Evolutionary conservation across 495 filamentous ascomycete genomes (phyloP), one percentile per base, ranked within the genome.

Genomic region (Aspergillus sclerotiicarbonarius): DNA sequence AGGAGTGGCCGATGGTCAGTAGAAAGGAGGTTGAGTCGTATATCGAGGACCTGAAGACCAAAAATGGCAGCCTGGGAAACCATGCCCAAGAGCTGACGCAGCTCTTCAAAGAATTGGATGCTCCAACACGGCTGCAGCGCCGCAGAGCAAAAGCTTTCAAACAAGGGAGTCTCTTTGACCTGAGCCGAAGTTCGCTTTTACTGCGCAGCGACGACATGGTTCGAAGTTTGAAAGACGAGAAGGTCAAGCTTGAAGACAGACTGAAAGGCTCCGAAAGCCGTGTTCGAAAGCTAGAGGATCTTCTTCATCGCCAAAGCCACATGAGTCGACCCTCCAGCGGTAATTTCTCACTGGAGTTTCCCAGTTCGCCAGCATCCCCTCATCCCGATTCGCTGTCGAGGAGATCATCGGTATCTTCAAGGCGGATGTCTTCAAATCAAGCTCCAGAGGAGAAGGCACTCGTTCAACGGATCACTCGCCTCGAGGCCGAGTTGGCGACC

Each of bases 61-160:
- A 80, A 29, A 76, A 71, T 53, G 68, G 67, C 8, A 67, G n/a
- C n/a, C n/a, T 81, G 57, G 56, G 71, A 16, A 72, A 70, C 10
- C 57, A 72, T 41, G 64, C 69, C 33, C 76, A 84, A 56, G 90
- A 94, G 35, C 69, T 92, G 30, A 82, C 88, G 18, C 79, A 86
- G 33, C 82, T 90, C 52, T 74, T 87, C 45, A 83, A 84, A 50
- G 78, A 78, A 29, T 61, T 92, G 29, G 83, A 83, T 62, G 65
- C 68, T 44, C 92, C 92, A 0, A 91, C 88, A 6, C 87, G 85
- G 60, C 89, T 90, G 66, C 83, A 86, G 64, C 81, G 84, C 46
- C 90, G 89, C 68, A 82, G 89, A 50, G 85, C 90, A 39, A 95
- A 92, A 64, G 91, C 90, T 0, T 98, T 99, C 80, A 98, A 96